Conservation (phyloP, 1,139 yeast genomes). For the Hansenula sp. region DNA sequence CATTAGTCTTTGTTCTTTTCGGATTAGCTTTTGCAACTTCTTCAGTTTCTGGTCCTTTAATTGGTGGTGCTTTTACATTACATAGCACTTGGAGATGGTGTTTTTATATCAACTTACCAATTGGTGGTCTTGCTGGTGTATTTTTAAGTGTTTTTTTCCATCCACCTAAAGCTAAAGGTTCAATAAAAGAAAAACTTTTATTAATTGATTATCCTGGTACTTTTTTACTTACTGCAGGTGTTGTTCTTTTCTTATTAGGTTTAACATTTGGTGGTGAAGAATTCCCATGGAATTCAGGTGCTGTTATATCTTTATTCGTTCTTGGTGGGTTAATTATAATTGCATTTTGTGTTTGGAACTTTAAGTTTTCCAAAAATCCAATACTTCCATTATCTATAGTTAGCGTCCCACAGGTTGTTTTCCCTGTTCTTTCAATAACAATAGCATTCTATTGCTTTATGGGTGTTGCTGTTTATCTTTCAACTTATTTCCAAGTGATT, state of each 20-base stretch:
- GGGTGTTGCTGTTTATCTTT: constrained; percentile 38
- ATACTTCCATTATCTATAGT: constrained; percentile 42
- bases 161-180: constrained; percentile 50
- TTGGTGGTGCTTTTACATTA: constrained; percentile 65
- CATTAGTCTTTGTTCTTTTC: constrained; percentile 44
- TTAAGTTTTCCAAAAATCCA: constrained; percentile 39
- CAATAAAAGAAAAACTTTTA: constrained; percentile 35
- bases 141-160: constrained; percentile 45
- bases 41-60: constrained; percentile 57
- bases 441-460: constrained; percentile 43
- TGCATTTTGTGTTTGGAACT: constrained; percentile 45
- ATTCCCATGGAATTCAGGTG: constrained; percentile 49
- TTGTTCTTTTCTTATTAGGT: constrained; percentile 43
- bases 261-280: constrained; percentile 48
- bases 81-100: constrained; percentile 76
- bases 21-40: constrained; percentile 52
- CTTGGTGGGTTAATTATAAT: constrained; percentile 45
- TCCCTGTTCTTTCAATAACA: constrained; percentile 35
- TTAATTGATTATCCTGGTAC: constrained; percentile 48
- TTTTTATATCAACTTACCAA: constrained; percentile 66
- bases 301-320: constrained; percentile 49
- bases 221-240: constrained; percentile 35
- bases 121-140: constrained; percentile 53
- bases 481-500: constrained; percentile 51
- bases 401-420: constrained; percentile 13